A percentile compares a stretch with the other conserved stretches of the same genome.
Evolutionary conservation across 768 basidiomycete genomes (phyloP).

Genomic region (Trametes cingulata): DNA sequence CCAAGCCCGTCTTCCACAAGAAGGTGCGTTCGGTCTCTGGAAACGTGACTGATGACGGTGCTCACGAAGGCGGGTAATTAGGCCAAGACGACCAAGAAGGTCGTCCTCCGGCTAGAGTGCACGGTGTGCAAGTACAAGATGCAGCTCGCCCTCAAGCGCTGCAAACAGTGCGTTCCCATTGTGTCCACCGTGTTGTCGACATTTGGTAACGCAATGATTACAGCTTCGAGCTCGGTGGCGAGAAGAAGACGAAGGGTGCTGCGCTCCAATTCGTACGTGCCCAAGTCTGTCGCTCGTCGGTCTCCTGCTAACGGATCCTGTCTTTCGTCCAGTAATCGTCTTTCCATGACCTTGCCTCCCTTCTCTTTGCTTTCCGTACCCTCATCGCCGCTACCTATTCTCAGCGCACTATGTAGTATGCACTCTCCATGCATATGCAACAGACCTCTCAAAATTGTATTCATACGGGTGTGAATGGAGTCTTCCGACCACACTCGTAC

Average conservation of each 20-base stretch:
- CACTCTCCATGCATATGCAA: conserved; percentile 27
- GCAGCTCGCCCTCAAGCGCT: conserved; percentile 94
- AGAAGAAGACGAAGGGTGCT: conserved; percentile 99
- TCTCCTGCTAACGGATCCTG: background rate
- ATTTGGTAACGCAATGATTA: conserved; percentile 2
- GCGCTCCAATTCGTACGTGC: conserved; percentile 90
- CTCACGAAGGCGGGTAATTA: conserved; percentile 33
- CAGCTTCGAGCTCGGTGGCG: conserved; percentile 99
- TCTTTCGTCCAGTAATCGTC: conserved; percentile 24
- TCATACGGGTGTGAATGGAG: conserved; percentile 21
- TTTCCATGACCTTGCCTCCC: conserved; percentile 18
- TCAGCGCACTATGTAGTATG: conserved; percentile 32
- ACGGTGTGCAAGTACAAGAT: conserved; percentile 98
- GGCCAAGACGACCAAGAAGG: conserved; percentile 99
- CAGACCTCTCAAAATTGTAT: conserved; percentile 26
- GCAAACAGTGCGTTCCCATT: conserved; percentile 85
- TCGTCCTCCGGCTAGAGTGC: conserved; percentile 97
- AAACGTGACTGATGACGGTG: background rate
- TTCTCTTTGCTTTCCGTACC: conserved; percentile 20
- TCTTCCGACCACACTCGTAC: conserved; percentile 7
- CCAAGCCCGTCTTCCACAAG: conserved; percentile 99
- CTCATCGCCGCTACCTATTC: conserved; percentile 24
- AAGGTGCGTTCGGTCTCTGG: conserved; percentile 56
- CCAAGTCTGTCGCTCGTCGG: background rate
- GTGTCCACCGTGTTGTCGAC: background rate